A percentile compares a stretch with the other conserved stretches of the same genome.
Conservation (phyloP, 176 grass and related monocot species). For the Rhynchospora pubera region DNA sequence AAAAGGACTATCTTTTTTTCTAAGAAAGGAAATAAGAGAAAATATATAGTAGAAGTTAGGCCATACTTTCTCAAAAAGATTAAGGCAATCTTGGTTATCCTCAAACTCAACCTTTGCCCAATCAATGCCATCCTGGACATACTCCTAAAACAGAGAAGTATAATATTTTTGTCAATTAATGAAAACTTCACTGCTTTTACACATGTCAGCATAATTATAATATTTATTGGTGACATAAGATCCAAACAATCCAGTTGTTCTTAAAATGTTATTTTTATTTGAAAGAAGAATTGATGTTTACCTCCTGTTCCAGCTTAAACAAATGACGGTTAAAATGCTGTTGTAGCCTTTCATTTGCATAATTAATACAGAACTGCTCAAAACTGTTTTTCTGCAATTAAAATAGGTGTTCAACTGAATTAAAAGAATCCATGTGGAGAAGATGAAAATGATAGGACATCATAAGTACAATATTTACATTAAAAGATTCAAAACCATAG, state of each 20-base stretch:
- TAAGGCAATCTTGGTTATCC: slow-evolving; percentile 92
- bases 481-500: slow-evolving; percentile 98
- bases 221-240: neutral
- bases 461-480: slow-evolving; percentile 17
- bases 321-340: slow-evolving; percentile 99
- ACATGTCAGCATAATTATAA: neutral
- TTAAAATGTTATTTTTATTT: neutral
- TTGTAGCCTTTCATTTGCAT: slow-evolving; percentile 96
- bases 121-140: slow-evolving; percentile 95
- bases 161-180: neutral
- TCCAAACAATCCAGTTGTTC: neutral
- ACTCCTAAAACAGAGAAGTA: slow-evolving; percentile 38
- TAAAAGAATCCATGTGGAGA: neutral
- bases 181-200: neutral
- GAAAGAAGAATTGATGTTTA: slow-evolving; percentile 1
- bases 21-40: neutral
- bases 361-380: slow-evolving; percentile 99
- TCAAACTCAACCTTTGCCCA: slow-evolving; percentile 99
- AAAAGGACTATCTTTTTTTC: neutral
- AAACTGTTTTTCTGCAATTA: slow-evolving; percentile 83
- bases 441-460: neutral
- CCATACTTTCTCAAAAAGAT: slow-evolving; percentile 86
- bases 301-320: slow-evolving; percentile 98
- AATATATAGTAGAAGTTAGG: neutral
- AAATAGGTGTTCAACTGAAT: neutral